These are phyloP conservation scores for Gaillardinia entomophila DNA, from an alignment of 805 yeast species.

Conservation along the genomic window DNA sequence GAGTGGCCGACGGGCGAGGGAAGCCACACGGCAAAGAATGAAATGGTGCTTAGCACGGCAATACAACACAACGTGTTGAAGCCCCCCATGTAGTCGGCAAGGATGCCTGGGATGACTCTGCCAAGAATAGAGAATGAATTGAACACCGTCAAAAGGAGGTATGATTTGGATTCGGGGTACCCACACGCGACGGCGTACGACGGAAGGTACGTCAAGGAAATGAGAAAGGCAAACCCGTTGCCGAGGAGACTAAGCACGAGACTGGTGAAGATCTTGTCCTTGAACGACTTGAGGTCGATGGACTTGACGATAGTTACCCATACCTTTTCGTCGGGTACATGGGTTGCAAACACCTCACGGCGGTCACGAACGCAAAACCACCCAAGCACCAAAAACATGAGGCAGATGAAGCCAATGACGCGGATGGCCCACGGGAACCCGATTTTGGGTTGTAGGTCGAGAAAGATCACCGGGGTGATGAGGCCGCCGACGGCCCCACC, in stretches of 20 bases:
- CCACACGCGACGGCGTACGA: constrained; percentile 22
- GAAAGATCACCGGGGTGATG: constrained; percentile 20
- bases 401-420: constrained; percentile 17
- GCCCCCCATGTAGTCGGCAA: constrained; percentile 21
- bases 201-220: constrained; percentile 17
- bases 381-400: constrained; percentile 9
- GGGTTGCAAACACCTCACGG: constrained; percentile 5
- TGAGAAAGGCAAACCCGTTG: constrained; percentile 24
- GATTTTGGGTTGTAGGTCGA: constrained; percentile 17
- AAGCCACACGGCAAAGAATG: constrained; percentile 18
- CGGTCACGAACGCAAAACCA: constrained; percentile 14
- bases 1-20: constrained; percentile 21
- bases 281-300: constrained; percentile 19
- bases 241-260: constrained; percentile 20
- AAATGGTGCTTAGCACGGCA: constrained; percentile 12
- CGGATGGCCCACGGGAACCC: constrained; percentile 28
- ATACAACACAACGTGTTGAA: constrained; percentile 18
- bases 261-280: constrained; percentile 14
- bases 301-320: constrained; percentile 15
- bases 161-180: constrained; percentile 9
- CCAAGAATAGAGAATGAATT: constrained; percentile 23
- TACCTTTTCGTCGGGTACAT: too few relatives aligned
- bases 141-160: constrained; percentile 16
- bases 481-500: constrained; percentile 31
- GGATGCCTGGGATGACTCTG: constrained; percentile 16